phyloP scores from a whole-genome alignment of 441 rosid genomes.

The Croton laevigatus region DNA sequence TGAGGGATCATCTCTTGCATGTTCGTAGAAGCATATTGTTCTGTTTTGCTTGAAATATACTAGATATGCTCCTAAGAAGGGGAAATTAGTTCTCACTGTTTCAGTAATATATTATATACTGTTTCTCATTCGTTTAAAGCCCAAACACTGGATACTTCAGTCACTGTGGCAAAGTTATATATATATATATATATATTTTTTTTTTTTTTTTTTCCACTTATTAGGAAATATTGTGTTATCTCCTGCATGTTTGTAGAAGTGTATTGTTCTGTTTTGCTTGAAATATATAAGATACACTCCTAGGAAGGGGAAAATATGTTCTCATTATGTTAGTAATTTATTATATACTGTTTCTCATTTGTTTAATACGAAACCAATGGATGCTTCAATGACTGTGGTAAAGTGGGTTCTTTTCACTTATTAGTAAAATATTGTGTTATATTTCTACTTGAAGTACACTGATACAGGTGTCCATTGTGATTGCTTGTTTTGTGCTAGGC shows the following conservation, averaged over 20 bases:
- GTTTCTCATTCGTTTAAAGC: background rate
- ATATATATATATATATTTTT: too few relatives aligned
- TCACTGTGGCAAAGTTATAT: background rate
- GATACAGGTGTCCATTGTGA: background rate
- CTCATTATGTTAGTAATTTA: background rate
- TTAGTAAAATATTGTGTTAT: background rate
- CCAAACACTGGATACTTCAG: background rate
- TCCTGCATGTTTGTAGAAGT: too few relatives aligned
- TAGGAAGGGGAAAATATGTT: background rate
- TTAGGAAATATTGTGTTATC: background rate
- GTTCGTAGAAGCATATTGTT: too few relatives aligned
- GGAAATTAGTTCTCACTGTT: background rate
- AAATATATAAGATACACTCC: too few relatives aligned
- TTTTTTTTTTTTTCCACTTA: background rate
- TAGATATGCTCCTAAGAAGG: too few relatives aligned
- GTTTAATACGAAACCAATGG: background rate
- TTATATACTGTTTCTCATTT: background rate
- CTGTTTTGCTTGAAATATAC: too few relatives aligned
- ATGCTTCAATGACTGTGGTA: background rate
- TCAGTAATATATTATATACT: background rate
- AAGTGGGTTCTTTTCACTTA: background rate
- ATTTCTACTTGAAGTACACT: background rate
- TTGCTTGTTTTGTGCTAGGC: slow-evolving; percentile 45
- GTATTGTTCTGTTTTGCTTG: too few relatives aligned
- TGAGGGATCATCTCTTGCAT: too few relatives aligned